Percentiles rank a stretch among this genome's conserved stretches.
These are phyloP conservation scores for Hyaloraphidium curvatum DNA, from an alignment of 192 early-diverging fungal genomes.

Conservation along the genomic window DNA sequence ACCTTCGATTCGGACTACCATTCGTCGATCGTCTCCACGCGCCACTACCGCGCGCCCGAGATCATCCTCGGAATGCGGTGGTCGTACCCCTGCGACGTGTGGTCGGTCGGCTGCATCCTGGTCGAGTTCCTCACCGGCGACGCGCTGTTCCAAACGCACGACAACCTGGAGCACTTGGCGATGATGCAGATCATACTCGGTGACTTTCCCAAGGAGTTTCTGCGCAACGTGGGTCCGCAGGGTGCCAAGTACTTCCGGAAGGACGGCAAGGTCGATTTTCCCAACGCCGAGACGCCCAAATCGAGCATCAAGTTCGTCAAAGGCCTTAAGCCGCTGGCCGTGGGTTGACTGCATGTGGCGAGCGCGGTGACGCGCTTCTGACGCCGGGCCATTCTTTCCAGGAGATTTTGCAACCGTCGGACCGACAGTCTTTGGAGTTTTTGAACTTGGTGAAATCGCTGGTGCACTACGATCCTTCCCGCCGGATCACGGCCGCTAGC, in stretches of 20 bases:
- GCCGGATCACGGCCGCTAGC: constrained; percentile 60
- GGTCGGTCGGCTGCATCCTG: constrained; percentile 93
- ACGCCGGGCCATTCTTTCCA: constrained; percentile 2
- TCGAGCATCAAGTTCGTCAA: constrained; percentile 42
- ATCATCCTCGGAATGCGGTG: constrained; percentile 86
- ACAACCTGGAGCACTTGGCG: constrained; percentile 79
- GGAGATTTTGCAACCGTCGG: constrained; percentile 16
- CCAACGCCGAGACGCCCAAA: constrained; percentile 27
- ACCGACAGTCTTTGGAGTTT: no score
- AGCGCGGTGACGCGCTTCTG: neutral
- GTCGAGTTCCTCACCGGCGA: constrained; percentile 88
- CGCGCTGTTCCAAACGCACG: constrained; percentile 93
- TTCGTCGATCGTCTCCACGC: constrained; percentile 71
- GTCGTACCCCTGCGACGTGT: constrained; percentile 95
- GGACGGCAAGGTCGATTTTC: constrained; percentile 21
- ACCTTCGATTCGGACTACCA: constrained; percentile 89
- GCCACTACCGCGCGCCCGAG: constrained; percentile 95
- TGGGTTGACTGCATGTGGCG: constrained; percentile 8
- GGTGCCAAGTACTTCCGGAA: constrained; percentile 11
- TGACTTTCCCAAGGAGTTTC: constrained; percentile 42
- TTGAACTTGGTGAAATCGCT: constrained; percentile 50
- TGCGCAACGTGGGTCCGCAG: constrained; percentile 29
- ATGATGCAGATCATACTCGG: constrained; percentile 92
- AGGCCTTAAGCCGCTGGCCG: constrained; percentile 28
- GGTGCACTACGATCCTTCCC: constrained; percentile 57